Base-by-base conservation (phyloP, 208 protist genomes). In the Trypanosoma brucei region DNA sequence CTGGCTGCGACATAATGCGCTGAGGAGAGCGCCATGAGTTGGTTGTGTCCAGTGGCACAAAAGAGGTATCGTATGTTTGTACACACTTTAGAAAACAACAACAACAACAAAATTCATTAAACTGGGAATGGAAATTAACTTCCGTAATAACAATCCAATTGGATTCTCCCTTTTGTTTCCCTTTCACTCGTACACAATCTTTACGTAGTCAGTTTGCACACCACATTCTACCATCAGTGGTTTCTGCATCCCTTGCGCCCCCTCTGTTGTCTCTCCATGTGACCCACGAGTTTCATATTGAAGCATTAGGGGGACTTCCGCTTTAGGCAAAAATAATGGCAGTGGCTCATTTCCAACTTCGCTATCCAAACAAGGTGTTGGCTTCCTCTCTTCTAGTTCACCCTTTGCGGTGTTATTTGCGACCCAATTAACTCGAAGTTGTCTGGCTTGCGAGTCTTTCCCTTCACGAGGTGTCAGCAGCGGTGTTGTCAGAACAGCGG, bases 121-220 rank as follows among this genome's bases (percentile, higher is more conserved):
- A 22, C 22, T 22, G 22, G 22, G 22, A 22, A 22, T 22, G 22
- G 22, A 22, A 22, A 22, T 22, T 22, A 22, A 22, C 22, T 22
- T 22, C 22, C 42, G 42, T 46, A 46, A 46, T 46, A 46, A 46
- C 6, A 46, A 14, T 6, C 42, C 6, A 46, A 46, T 11, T 14
- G 42, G 42, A 22, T 22, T 22, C 22, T 22, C 22, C 22, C 22
- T 3, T 22, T 42, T 31, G 7, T 7, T 14, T 38, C 8, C 44
- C 63, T 44, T 13, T 73, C 40, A 68, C 45, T 69, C 58, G n/a
- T 78, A 68, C 22, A 87, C 56, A 22, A 87, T 84, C 44, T 68
- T 82, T 14, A 87, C 78, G 8, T 80, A 76, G 42, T 91, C 80
- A 4, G 84, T 91, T 52, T 91, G 84, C 42, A 85, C 78, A 0